Evolutionary conservation across 345 rosid species (phyloP).

Genomic region (Sonneratia alba): DNA sequence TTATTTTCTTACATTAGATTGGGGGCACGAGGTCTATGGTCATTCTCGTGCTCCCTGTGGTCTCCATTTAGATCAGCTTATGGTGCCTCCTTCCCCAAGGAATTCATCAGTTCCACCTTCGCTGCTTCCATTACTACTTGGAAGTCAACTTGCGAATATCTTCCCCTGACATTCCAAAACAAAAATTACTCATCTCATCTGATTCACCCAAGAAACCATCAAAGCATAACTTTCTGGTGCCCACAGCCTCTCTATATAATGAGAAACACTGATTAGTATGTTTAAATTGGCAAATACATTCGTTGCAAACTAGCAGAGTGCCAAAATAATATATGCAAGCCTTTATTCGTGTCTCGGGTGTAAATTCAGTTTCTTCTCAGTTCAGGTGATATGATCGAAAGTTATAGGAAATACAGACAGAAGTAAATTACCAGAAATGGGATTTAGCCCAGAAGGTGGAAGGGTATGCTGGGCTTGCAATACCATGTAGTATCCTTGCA

Average conservation of each 20-base stretch:
- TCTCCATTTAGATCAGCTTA: neutral
- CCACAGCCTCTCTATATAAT: neutral
- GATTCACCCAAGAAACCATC: neutral
- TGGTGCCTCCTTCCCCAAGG: slow-evolving; percentile 29
- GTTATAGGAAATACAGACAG: neutral
- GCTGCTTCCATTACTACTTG: slow-evolving; percentile 75
- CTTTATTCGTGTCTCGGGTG: neutral
- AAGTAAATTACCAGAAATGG: slow-evolving; percentile 72
- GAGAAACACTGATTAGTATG: neutral
- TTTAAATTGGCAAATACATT: neutral
- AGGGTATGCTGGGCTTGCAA: slow-evolving; percentile 85
- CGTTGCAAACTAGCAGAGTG: neutral
- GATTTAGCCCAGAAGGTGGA: slow-evolving; percentile 68
- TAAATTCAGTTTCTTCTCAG: neutral
- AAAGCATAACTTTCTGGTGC: neutral
- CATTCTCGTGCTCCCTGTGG: neutral
- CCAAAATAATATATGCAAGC: neutral
- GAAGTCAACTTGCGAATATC: slow-evolving; percentile 61
- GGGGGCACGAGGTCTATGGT: neutral
- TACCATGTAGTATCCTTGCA: slow-evolving; percentile 92
- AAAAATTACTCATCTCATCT: slow-evolving; percentile 6
- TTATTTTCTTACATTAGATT: neutral
- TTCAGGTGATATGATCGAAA: neutral
- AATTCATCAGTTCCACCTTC: slow-evolving; percentile 51
- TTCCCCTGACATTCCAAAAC: slow-evolving; percentile 47